These are phyloP conservation scores for Epichloe gansuensis DNA, from an alignment of 2,329 filamentous ascomycete species.

Conservation along the genomic window DNA sequence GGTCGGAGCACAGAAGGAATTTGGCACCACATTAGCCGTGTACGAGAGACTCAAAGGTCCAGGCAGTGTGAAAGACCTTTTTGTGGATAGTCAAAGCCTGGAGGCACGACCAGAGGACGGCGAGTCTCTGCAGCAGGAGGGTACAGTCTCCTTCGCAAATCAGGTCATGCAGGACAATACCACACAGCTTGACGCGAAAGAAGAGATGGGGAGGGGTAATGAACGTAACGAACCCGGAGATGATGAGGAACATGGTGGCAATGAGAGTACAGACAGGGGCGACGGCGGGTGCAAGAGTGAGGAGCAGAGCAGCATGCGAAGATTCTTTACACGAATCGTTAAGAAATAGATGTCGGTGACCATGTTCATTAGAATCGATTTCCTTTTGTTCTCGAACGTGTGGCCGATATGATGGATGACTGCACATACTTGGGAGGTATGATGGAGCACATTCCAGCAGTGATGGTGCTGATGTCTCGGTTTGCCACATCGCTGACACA, in stretches of 20 bases:
- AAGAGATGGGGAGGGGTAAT: conserved; percentile 14
- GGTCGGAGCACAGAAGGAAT: conserved; percentile 35
- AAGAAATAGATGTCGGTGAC: background rate
- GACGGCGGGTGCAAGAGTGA: background rate
- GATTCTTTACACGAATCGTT: conserved; percentile 9
- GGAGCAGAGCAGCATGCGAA: background rate
- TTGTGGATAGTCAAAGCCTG: conserved; percentile 13
- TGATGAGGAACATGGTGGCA: conserved; percentile 4
- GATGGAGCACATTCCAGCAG: too few relatives aligned
- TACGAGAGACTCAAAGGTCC: conserved; percentile 38
- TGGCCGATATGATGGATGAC: too few relatives aligned
- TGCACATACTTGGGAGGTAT: too few relatives aligned
- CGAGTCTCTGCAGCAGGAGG: conserved; percentile 12
- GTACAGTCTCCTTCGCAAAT: conserved; percentile 35
- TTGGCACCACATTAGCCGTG: conserved; percentile 40
- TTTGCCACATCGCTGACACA: too few relatives aligned
- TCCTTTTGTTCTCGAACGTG: too few relatives aligned
- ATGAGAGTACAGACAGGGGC: conserved; percentile 1
- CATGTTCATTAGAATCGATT: too few relatives aligned
- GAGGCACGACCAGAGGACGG: conserved; percentile 15
- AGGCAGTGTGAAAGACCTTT: conserved; percentile 40
- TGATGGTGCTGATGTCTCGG: too few relatives aligned
- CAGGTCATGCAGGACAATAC: conserved; percentile 44
- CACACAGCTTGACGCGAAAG: conserved; percentile 33
- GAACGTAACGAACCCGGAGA: conserved; percentile 6